Evolutionary conservation across 2,329 filamentous ascomycete genomes (phyloP), one percentile per base, ranked within the genome.

Genomic region (Helotiales sp.): DNA sequence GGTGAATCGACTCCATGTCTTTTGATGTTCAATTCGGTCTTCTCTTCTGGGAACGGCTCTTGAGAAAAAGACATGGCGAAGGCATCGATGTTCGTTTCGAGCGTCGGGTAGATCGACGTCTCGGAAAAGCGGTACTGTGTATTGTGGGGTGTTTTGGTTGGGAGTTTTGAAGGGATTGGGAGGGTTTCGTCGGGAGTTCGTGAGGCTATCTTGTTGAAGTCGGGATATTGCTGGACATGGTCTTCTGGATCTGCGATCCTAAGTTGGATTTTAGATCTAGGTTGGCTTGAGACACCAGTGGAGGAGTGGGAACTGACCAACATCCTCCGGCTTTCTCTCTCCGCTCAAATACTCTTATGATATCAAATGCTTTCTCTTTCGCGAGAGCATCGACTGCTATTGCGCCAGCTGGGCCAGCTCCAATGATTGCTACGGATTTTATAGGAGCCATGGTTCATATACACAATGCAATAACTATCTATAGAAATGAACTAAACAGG

Each of bases 61-160:
- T 86, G 81, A 0, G 82, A 84, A 75, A 86, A 91, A 17, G 83
- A 80, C 89, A 91, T 91, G 0, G 86, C 80, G 1, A 82, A 73
- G 6, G 80, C 80, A 69, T 86, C 83, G 50, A 91, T 85, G 69
- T 91, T 91, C 2, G 87, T 91, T 73, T 91, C 86, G n/a, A 91
- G 78, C 22, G 85, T 84, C 0, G 86, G 85, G 70, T 90, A 90
- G 20, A 90, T 81, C 0, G 85, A 85, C 0, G 87, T 86, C 67
- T 89, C 86, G 13, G 80, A 77, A 72, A 85, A 88, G 2, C 86
- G 83, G 20, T 83, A 80, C 65, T 82, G 80, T 1, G 74, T 66
- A 13, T 78, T 75, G 47, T 79, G 80, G 0, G 82, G 79, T 0
- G 80, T 79, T 61, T 80, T 77, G 0, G 82, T 78, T 3, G 87